A percentile compares a stretch with the other conserved stretches of the same genome.
phyloP scores from a whole-genome alignment of 1,139 yeast genomes.

The Kodamaea plutei region DNA sequence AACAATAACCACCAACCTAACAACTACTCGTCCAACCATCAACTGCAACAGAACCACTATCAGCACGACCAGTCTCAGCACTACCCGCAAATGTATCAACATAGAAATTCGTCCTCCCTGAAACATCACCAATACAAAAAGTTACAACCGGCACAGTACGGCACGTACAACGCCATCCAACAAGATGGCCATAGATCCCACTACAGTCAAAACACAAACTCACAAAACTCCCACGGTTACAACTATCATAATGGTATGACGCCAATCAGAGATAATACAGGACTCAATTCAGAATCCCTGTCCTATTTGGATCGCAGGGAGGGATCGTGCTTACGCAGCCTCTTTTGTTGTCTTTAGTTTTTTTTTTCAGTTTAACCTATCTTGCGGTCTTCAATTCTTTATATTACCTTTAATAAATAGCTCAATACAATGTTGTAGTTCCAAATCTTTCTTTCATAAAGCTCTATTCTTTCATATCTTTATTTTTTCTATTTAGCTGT shows the following conservation, averaged over 20 bases:
- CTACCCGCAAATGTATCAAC: slow-evolving; percentile 6
- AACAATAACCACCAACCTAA: slow-evolving; percentile 29
- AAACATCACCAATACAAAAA: slow-evolving; percentile 6
- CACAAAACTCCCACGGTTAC: slow-evolving; percentile 6
- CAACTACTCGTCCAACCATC: slow-evolving; percentile 4
- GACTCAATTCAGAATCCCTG: slow-evolving; percentile 37
- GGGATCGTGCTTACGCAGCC: slow-evolving; percentile 13
- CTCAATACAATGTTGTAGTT: too few species aligned
- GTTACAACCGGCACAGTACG: slow-evolving; percentile 14
- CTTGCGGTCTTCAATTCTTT: slow-evolving; percentile 2
- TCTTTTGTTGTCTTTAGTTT: slow-evolving; percentile 13
- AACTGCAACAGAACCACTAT: slow-evolving; percentile 4
- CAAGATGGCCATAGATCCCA: slow-evolving; percentile 21
- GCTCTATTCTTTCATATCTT: too few species aligned
- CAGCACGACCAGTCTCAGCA: slow-evolving; percentile 1
- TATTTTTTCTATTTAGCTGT: too few species aligned
- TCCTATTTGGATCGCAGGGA: slow-evolving; percentile 29
- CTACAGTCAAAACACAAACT: slow-evolving; percentile 9
- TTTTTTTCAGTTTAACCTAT: too few species aligned
- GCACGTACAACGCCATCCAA: slow-evolving; percentile 28
- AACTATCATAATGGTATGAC: slow-evolving; percentile 26
- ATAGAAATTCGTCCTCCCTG: slow-evolving; percentile 11
- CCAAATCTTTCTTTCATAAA: too few species aligned
- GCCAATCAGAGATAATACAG: slow-evolving; percentile 36
- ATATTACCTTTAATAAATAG: too few species aligned